Base-by-base conservation (phyloP, 1,284 basidiomycete species). In the Cutaneotrichosporon cyanovorans region DNA sequence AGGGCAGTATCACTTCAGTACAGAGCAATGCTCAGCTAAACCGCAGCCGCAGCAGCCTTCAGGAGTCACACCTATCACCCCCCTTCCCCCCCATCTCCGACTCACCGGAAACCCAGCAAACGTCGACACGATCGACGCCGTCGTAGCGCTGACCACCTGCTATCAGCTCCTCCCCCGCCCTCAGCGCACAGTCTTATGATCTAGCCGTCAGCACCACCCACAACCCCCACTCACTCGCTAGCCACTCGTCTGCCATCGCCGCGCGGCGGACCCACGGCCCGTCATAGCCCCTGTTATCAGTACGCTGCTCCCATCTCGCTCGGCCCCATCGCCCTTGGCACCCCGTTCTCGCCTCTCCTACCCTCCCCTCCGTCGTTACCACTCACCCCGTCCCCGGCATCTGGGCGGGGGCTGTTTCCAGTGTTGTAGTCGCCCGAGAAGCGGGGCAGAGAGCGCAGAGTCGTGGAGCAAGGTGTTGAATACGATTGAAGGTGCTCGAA, bases 41-140 rank as follows among this genome's bases (percentile, higher is more conserved):
- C n/a, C n/a, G n/a, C n/a, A n/a, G n/a, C n/a, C n/a, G n/a, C n/a
- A n/a, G n/a, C n/a, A n/a, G n/a, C n/a, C n/a, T n/a, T n/a, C n/a
- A n/a, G n/a, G n/a, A n/a, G n/a, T n/a, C n/a, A n/a, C n/a, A n/a
- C n/a, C n/a, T n/a, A n/a, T n/a, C n/a, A n/a, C n/a, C n/a, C n/a
- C n/a, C n/a, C n/a, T n/a, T n/a, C n/a, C n/a, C n/a, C n/a, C n/a
- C n/a, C n/a, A n/a, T n/a, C n/a, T n/a, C n/a, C n/a, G n/a, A 41
- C 45, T 31, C 42, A 69, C 67, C 9, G 74, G 74, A 48, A 73
- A 75, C 21, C 73, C 72, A 2, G 67, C 61, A 46, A 73, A 66
- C 1, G 73, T 74, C 9, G 72, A 72, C 21, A 70, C 48, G 37
- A 74, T 60, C 8, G 68, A 71, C 1, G 72, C 73, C 3, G 66